Base-by-base conservation (phyloP, 495 filamentous ascomycete genomes). In the Pyrenula massariospora region DNA sequence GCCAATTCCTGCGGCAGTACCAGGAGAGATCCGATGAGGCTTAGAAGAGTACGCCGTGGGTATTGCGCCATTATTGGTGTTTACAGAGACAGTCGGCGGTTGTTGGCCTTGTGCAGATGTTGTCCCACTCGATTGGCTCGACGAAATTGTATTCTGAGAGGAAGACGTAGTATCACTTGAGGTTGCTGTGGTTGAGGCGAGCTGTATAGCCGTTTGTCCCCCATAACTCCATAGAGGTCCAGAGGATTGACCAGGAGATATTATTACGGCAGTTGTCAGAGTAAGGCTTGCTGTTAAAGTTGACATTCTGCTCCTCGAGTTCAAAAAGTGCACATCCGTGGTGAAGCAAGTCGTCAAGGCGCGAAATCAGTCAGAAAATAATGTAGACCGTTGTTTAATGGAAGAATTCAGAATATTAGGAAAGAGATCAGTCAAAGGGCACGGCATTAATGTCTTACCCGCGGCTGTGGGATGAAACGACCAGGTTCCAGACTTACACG, bases 1-100 rank as follows among this genome's bases (percentile, higher is more conserved):
- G 50, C 50, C 65, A 48, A 66, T 58, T 23, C 64, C 65, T 49
- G 62, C 65, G 10, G 50, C 62, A 20, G 56, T 49, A 22, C 60
- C 64, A 47, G 24, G 25, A 24, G 56, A 60, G 2, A 65, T 25
- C 21, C 23, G 23, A 23, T n/a, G n/a, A n/a, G n/a, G n/a, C n/a
- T n/a, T n/a, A n/a, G n/a, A n/a, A n/a, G n/a, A n/a, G n/a, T n/a
- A n/a, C n/a, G n/a, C n/a, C n/a, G n/a, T n/a, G n/a, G n/a, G n/a
- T n/a, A n/a, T n/a, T n/a, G n/a, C n/a, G n/a, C n/a, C n/a, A n/a
- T n/a, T n/a, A n/a, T n/a, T n/a, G n/a, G n/a, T n/a, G n/a, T n/a
- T n/a, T n/a, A n/a, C n/a, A n/a, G n/a, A n/a, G n/a, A n/a, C n/a
- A n/a, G n/a, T n/a, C n/a, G n/a, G n/a, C n/a, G n/a, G n/a, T n/a